These are phyloP conservation scores for Rubia peregrina DNA, from an alignment of 305 asterid genomes.

Conservation along the genomic window DNA sequence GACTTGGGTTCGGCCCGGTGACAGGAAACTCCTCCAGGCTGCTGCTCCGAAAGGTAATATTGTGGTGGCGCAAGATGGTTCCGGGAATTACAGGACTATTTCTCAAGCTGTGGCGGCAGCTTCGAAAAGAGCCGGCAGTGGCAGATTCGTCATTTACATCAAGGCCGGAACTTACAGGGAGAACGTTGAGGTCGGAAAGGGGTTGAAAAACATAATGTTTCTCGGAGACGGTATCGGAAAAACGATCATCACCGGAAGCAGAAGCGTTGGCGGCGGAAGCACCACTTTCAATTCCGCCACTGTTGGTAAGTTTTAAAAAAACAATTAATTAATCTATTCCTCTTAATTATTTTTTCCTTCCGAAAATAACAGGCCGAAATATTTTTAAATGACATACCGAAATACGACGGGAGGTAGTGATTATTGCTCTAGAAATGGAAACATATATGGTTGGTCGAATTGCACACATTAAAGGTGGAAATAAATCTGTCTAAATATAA, in stretches of 20 bases:
- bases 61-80: constrained; percentile 88
- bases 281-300: constrained; percentile 91
- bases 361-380: no score
- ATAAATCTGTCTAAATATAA: neutral
- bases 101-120: constrained; percentile 53
- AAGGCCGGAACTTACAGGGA: constrained; percentile 68
- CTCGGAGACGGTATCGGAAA: constrained; percentile 86
- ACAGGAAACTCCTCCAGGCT: constrained; percentile 54
- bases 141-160: constrained; percentile 62
- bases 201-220: constrained; percentile 57
- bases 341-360: neutral
- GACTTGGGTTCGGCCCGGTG: constrained; percentile 48
- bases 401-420: no score
- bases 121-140: constrained; percentile 36
- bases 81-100: constrained; percentile 63
- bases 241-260: constrained; percentile 86
- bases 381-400: no score
- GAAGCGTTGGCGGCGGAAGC: constrained; percentile 77
- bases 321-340: no score
- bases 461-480: neutral
- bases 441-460: neutral
- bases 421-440: neutral
- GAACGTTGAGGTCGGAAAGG: constrained; percentile 55
- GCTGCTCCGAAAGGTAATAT: constrained; percentile 31
- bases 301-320: constrained; percentile 53